These are phyloP conservation scores for Diplodia mutila DNA, from an alignment of 2,329 filamentous ascomycete species.

Conservation along the genomic window DNA sequence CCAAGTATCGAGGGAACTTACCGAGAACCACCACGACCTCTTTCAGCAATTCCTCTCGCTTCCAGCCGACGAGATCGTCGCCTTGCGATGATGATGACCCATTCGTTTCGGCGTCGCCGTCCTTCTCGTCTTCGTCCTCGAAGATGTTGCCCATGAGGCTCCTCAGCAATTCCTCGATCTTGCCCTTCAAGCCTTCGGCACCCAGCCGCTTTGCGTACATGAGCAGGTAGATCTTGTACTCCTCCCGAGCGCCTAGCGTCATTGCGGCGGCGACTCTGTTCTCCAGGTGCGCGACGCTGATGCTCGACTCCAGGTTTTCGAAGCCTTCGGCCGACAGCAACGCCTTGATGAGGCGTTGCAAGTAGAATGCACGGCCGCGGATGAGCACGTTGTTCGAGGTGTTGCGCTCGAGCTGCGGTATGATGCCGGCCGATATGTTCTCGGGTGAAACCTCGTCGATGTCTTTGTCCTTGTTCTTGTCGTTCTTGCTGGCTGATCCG, in stretches of 20 bases:
- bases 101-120: constrained; percentile 36
- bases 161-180: constrained; percentile 90
- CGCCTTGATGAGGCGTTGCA: constrained; percentile 89
- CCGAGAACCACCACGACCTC: constrained; percentile 92
- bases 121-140: constrained; percentile 54
- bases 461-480: constrained; percentile 39
- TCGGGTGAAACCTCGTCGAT: constrained; percentile 56
- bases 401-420: constrained; percentile 89
- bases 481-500: constrained; percentile 36
- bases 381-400: constrained; percentile 92
- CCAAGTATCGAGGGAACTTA: constrained; percentile 52
- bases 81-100: constrained; percentile 50
- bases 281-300: constrained; percentile 93
- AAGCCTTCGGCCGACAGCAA: constrained; percentile 87
- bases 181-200: constrained; percentile 81
- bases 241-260: constrained; percentile 81
- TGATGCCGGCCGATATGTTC: constrained; percentile 84
- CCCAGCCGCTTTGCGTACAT: constrained; percentile 98
- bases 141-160: constrained; percentile 75
- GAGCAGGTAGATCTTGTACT: constrained; percentile 92
- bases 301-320: constrained; percentile 85
- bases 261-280: constrained; percentile 90
- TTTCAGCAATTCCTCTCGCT: constrained; percentile 81
- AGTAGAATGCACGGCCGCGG: constrained; percentile 86
- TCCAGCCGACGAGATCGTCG: constrained; percentile 86